Base-by-base conservation (phyloP, 257 asterid genomes). In the Nicotiana benthamiana region DNA sequence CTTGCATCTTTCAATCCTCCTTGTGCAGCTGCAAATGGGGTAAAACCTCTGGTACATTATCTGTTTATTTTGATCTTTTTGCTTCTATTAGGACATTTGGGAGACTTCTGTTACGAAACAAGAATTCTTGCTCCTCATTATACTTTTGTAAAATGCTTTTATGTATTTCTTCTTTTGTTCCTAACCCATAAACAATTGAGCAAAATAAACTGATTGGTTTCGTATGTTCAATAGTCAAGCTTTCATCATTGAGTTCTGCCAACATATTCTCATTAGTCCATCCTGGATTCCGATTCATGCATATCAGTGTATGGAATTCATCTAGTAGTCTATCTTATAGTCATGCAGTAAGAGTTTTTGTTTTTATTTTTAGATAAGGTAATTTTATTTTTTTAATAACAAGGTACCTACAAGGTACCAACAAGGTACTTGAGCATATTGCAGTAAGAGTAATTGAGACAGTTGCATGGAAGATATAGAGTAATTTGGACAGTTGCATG, bases 1-100 rank as follows among this genome's bases (percentile, higher is more conserved):
- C 84, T 88, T 24, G 60, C 90, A 75, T 83, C 91, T 82, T 84
- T 90, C 12, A 96, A 93, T 84, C 87, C 88, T 83, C 89, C 92
- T 27, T 75, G 81, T 60, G 80, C 85, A 70, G 82, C 82, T 79
- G 62, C 87, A 36, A 90, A 83, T 83, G 82, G 87, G 28, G 84
- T 80, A 34, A 92, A 89, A 84, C 88, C 93, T 82, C 81, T 79
- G 93, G 98, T 91, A 93, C 9, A 51, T 74, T 74, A 16, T 24
- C 61, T 72, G 43, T 74, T 78, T 72, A 54, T 74, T 53, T 77
- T 59, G 62, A 75, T 27, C 66, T 26, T 51, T 48, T 48, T 51
- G 10, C 75, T 43, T 64, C 13, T 79, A 62, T 77, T 77, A 62
- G 48, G 66, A 62, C 59, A 61, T 78, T 64, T 53, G 34, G 30